phyloP scores from a whole-genome alignment of 2,329 filamentous ascomycete species.

The Emmonsia crescens region DNA sequence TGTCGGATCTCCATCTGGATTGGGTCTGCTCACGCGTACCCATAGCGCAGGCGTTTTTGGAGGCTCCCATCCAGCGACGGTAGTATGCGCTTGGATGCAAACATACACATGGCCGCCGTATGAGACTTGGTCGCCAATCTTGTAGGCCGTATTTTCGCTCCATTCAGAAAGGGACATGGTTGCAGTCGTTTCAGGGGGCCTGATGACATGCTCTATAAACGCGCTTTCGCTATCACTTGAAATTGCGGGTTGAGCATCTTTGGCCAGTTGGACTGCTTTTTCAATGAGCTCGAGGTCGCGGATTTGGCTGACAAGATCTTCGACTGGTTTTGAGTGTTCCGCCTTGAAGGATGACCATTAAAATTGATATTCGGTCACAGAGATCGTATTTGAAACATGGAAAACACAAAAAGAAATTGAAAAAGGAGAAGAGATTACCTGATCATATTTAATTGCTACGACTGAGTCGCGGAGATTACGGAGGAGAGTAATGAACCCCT shows the following conservation, averaged over 20 bases:
- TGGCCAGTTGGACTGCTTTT: neutral
- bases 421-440: neutral
- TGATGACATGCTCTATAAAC: neutral
- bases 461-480: neutral
- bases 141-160: neutral
- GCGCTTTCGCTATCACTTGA: neutral
- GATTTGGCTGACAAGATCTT: neutral
- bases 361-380: neutral
- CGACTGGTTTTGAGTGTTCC: neutral
- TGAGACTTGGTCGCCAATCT: neutral
- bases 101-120: neutral
- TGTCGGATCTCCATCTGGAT: neutral
- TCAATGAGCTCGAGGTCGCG: neutral
- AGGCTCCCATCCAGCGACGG: neutral
- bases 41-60: neutral
- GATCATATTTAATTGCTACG: neutral
- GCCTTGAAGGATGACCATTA: neutral
- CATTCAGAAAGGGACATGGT: neutral
- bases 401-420: neutral
- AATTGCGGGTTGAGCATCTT: neutral
- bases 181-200: neutral
- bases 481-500: neutral
- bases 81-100: neutral
- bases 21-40: neutral
- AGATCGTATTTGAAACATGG: neutral